Base-by-base conservation (phyloP, 768 basidiomycete species). In the Leccinum imitatum region DNA sequence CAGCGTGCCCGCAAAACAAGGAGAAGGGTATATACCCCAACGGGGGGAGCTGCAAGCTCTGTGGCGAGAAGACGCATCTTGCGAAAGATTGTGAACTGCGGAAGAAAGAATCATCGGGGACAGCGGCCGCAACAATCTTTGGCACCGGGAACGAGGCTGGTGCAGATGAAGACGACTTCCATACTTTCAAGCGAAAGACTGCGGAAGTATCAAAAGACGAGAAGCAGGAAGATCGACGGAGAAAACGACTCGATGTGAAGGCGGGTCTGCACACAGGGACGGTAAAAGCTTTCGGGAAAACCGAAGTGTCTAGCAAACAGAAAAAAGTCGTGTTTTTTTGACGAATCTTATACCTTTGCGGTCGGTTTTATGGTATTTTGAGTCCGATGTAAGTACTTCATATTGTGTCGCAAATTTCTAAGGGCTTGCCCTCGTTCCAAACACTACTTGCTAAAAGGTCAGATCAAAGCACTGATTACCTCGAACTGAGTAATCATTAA, bases 91-190 rank as follows among this genome's bases (percentile, higher is more conserved):
- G 95, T 70, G 79, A 75, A 15, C 75, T 90, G 52, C 75, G 89
- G 53, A 84, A 82, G 68, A 75, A 80, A 69, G 86, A 90, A 81
- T 48, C 33, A 47, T 65, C 73, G 2, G 73, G 73, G 37, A 71
- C 67, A 17, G 62, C 59, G 0, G 57, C 62, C 17, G 52, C 57
- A 17, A 53, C 67, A 9, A 46, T 70, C 51, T 67, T 76, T 15
- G 72, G 72, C 27, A 75, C 58, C 1, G 80, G 80, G 1, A 70
- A 70, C 31, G 84, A 79, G 41, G 85, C 82, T 0, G 93, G 93
- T 23, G 89, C 95, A 9, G 95, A 98, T 70, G 95, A 98, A 72
- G 95, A 98, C 69, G 95, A 97, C 71, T 97, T 95, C 75, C 94
- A 95, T 72, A 79, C 79, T 1, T 81, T 94, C 71, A 88, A 87